Conservation (phyloP, 2,329 filamentous ascomycete genomes). For the Epichloe bromicola region DNA sequence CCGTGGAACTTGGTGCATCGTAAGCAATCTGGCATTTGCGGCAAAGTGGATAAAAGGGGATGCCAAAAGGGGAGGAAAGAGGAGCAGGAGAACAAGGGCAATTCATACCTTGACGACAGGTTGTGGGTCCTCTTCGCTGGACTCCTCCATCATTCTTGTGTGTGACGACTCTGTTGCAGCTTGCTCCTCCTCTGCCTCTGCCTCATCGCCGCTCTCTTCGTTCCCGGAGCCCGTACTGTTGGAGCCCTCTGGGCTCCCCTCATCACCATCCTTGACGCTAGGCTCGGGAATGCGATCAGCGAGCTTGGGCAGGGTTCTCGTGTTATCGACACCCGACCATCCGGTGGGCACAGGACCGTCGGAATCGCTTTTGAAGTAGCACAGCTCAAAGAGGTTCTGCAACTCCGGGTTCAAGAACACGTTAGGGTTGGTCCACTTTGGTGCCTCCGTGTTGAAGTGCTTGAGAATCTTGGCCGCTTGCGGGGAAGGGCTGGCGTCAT, state of each 20-base stretch:
- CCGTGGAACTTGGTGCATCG: slow-evolving; percentile 7
- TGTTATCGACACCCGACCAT: slow-evolving; percentile 49
- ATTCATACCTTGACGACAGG: slow-evolving; percentile 15
- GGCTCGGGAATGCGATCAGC: slow-evolving; percentile 32
- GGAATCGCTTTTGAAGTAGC: slow-evolving; percentile 43
- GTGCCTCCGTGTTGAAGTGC: slow-evolving; percentile 36
- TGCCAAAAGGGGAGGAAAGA: not conserved
- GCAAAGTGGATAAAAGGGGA: not conserved
- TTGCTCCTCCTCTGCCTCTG: slow-evolving; percentile 31
- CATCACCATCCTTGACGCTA: slow-evolving; percentile 30
- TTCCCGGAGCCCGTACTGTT: slow-evolving; percentile 35
- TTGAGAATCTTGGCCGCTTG: slow-evolving; percentile 22
- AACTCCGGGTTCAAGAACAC: slow-evolving; percentile 48
- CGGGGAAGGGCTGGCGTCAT: slow-evolving; percentile 7
- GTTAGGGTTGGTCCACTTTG: slow-evolving; percentile 38
- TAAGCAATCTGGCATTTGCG: not conserved
- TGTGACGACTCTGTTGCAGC: slow-evolving; percentile 16
- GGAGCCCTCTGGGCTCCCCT: slow-evolving; percentile 33
- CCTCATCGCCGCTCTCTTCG: slow-evolving; percentile 41
- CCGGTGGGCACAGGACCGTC: slow-evolving; percentile 55
- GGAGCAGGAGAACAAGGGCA: not conserved
- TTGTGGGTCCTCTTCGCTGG: slow-evolving; percentile 38
- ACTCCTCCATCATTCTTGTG: slow-evolving; percentile 48
- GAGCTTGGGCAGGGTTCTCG: slow-evolving; percentile 42
- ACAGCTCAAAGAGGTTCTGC: slow-evolving; percentile 65